Conservation (phyloP, 2,329 filamentous ascomycete species). For the Cercospora sesami region DNA sequence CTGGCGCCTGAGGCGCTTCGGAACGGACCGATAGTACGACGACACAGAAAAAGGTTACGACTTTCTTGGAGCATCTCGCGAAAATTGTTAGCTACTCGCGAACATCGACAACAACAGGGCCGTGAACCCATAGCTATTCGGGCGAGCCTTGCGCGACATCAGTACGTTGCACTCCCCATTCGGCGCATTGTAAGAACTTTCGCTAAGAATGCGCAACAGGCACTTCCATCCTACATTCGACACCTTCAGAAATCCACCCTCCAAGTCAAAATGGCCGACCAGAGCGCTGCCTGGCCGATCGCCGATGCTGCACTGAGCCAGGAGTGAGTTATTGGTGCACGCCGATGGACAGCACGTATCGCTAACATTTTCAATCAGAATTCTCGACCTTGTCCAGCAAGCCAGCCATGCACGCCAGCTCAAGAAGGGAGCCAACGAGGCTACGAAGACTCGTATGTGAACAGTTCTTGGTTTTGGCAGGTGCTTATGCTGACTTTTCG, state of each 20-base stretch:
- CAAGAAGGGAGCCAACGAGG: slow-evolving; percentile 86
- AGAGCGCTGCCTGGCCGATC: slow-evolving; percentile 44
- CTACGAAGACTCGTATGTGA: slow-evolving; percentile 68
- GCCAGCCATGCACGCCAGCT: slow-evolving; percentile 57
- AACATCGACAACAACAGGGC: slow-evolving; percentile 31
- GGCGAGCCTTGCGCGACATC: slow-evolving; percentile 35
- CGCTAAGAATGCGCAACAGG: background rate
- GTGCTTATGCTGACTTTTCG: background rate
- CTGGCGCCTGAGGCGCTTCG: background rate
- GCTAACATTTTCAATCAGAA: slow-evolving; percentile 33
- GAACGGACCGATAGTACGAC: slow-evolving; percentile 6
- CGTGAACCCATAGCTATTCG: slow-evolving; percentile 37
- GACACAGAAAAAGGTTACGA: slow-evolving; percentile 1
- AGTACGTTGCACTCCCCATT: background rate
- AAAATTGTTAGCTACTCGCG: slow-evolving; percentile 5
- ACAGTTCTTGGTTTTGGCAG: background rate
- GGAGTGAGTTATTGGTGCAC: slow-evolving; percentile 31
- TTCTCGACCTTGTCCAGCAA: slow-evolving; percentile 62
- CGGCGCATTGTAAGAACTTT: background rate
- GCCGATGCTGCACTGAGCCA: slow-evolving; percentile 52
- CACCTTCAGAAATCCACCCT: background rate
- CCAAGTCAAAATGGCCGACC: slow-evolving; percentile 48
- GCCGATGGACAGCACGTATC: background rate
- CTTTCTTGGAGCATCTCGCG: background rate
- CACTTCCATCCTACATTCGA: slow-evolving; percentile 19